Conservation (phyloP, 2,329 filamentous ascomycete species). For the Stagonosporopsis chrysanthemi region DNA sequence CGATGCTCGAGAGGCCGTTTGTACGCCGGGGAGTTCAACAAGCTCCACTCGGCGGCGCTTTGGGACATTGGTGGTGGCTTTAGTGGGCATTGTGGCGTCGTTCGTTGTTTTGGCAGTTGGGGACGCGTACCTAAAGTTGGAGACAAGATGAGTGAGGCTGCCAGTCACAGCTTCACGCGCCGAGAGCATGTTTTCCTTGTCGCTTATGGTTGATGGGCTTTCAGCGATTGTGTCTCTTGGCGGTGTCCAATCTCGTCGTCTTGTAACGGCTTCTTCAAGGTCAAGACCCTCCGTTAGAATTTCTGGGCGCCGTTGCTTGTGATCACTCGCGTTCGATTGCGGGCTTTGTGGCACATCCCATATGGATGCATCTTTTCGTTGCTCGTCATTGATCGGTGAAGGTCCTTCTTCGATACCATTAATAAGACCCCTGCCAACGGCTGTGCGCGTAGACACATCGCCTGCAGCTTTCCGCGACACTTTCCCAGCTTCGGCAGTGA, state of each 20-base stretch:
- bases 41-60: constrained; percentile 45
- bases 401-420: neutral
- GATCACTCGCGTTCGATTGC: constrained; percentile 15
- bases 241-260: constrained; percentile 50
- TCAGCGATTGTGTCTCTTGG: constrained; percentile 34
- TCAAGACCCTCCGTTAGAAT: constrained; percentile 26
- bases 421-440: constrained; percentile 9
- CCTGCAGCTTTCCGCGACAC: constrained; percentile 24
- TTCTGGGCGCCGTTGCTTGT: constrained; percentile 25
- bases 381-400: neutral
- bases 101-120: constrained; percentile 16
- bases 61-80: constrained; percentile 17
- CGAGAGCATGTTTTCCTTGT: constrained; percentile 35
- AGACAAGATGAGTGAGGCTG: constrained; percentile 39
- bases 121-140: constrained; percentile 39
- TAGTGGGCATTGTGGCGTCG: constrained; percentile 7
- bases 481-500: constrained; percentile 24
- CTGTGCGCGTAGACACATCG: constrained; percentile 35
- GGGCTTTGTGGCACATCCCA: constrained; percentile 40
- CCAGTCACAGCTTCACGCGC: constrained; percentile 3
- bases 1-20: constrained; percentile 28
- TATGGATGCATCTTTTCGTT: constrained; percentile 24
- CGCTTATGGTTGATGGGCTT: constrained; percentile 23
- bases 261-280: constrained; percentile 39
- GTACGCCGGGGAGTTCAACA: constrained; percentile 38